Conservation (phyloP, 2,329 filamentous ascomycete species). For the Pseudogymnoascus sp. region DNA sequence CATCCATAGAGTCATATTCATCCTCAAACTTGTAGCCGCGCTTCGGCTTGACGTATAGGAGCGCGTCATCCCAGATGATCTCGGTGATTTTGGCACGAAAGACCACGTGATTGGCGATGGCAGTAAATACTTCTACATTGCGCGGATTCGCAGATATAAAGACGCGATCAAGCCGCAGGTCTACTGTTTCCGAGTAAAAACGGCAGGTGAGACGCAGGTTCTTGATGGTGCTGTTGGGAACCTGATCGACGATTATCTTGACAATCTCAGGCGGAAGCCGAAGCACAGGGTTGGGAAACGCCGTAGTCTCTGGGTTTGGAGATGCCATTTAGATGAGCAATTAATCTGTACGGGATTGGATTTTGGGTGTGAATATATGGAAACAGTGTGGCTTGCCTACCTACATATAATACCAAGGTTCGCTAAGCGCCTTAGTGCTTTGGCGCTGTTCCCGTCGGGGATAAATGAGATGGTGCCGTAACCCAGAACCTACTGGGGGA, state of each 20-base stretch:
- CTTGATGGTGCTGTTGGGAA: constrained; percentile 25
- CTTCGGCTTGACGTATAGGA: neutral
- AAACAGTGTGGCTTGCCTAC: neutral
- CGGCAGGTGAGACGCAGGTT: constrained; percentile 22
- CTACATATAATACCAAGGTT: too few species aligned
- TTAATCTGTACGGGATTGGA: constrained; percentile 9
- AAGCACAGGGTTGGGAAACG: neutral
- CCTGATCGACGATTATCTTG: constrained; percentile 8
- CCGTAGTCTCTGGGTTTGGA: neutral
- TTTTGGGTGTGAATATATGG: too few species aligned
- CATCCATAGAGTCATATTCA: neutral
- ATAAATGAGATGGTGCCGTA: too few species aligned
- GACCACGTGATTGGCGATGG: constrained; percentile 30
- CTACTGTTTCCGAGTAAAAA: constrained; percentile 11
- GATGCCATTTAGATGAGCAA: neutral
- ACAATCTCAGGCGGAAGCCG: constrained; percentile 11
- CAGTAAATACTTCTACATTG: constrained; percentile 31
- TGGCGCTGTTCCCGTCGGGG: too few species aligned
- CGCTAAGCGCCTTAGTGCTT: too few species aligned
- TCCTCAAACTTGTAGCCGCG: neutral
- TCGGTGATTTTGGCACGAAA: constrained; percentile 29
- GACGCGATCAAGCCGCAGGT: constrained; percentile 28
- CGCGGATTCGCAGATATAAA: constrained; percentile 34
- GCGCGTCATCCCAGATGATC: constrained; percentile 34
- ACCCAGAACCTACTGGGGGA: too few species aligned